Evolutionary conservation across 106 monocot species (phyloP).

Genomic region (Triglochin maritima): DNA sequence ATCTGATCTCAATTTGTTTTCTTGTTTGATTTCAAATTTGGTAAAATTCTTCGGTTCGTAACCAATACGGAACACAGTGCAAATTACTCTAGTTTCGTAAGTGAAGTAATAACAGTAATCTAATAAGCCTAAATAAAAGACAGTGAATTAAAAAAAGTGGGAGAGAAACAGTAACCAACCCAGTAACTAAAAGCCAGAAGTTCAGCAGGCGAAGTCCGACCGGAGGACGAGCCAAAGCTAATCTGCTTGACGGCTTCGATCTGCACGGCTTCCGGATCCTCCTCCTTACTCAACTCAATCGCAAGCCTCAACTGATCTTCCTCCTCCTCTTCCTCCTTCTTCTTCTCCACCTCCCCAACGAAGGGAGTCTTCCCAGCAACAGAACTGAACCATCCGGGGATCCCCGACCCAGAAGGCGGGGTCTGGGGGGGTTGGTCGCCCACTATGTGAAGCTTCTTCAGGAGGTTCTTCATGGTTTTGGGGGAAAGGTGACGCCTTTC

Average conservation of each 20-base stretch:
- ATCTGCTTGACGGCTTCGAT: conserved; percentile 78
- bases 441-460: conserved; percentile 61
- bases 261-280: conserved; percentile 70
- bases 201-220: conserved; percentile 34
- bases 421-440: conserved; percentile 7
- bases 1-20: too few species aligned
- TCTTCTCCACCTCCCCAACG: background rate
- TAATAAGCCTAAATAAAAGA: too few species aligned
- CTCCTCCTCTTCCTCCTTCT: conserved; percentile 26
- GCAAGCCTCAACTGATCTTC: conserved; percentile 61
- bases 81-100: too few species aligned
- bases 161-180: conserved; percentile 26
- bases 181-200: conserved; percentile 60
- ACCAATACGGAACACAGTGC: too few species aligned
- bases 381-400: conserved; percentile 49
- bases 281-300: conserved; percentile 54
- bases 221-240: conserved; percentile 43
- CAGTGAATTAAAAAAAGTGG: background rate
- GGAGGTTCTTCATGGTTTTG: conserved; percentile 45
- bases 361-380: conserved; percentile 10
- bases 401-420: conserved; percentile 7
- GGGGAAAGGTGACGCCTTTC: background rate
- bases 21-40: too few species aligned
- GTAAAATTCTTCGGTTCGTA: too few species aligned
- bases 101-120: too few species aligned